These are phyloP conservation scores for Pythium monospermum DNA, from an alignment of 352 stramenopile species.

Conservation along the genomic window DNA sequence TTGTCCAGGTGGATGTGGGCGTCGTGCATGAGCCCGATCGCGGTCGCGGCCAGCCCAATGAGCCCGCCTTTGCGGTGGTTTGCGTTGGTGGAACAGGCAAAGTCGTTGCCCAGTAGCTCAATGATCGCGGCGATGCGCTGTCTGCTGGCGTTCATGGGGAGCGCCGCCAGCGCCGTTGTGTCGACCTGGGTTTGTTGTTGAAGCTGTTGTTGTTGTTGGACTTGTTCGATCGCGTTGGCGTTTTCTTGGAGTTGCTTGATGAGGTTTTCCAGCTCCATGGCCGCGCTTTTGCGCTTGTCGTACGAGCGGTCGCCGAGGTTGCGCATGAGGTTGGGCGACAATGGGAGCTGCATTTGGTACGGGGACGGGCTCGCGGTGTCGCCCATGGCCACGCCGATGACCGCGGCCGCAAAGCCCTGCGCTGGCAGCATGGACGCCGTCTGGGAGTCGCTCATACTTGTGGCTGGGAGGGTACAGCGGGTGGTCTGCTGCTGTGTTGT, in stretches of 20 bases:
- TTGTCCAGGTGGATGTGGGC: constrained; percentile 90
- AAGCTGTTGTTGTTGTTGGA: no score
- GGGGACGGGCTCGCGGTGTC: constrained; percentile 23
- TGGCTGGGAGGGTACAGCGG: no score
- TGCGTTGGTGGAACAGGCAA: constrained; percentile 97
- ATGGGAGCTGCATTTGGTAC: constrained; percentile 57
- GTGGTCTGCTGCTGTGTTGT: no score
- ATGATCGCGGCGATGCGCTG: constrained; percentile 94
- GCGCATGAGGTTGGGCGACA: constrained; percentile 74
- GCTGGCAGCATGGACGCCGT: constrained; percentile 11
- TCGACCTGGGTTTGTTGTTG: constrained; percentile 67
- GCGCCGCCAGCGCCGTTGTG: constrained; percentile 24
- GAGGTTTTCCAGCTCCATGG: constrained; percentile 98
- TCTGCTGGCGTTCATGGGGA: constrained; percentile 41
- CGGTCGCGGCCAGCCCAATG: constrained; percentile 96
- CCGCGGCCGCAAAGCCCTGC: constrained; percentile 27
- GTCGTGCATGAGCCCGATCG: constrained; percentile 96
- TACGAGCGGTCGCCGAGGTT: constrained; percentile 97
- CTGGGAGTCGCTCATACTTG: constrained; percentile 13
- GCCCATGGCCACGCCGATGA: constrained; percentile 54
- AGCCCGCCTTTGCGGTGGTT: constrained; percentile 99
- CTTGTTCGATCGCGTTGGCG: constrained; percentile 72
- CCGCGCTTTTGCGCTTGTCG: constrained; percentile 99
- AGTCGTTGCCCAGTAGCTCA: constrained; percentile 95
- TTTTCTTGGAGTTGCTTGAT: constrained; percentile 97